Base-by-base conservation (phyloP, 129 eudicot genomes). In the Mikania micrantha region DNA sequence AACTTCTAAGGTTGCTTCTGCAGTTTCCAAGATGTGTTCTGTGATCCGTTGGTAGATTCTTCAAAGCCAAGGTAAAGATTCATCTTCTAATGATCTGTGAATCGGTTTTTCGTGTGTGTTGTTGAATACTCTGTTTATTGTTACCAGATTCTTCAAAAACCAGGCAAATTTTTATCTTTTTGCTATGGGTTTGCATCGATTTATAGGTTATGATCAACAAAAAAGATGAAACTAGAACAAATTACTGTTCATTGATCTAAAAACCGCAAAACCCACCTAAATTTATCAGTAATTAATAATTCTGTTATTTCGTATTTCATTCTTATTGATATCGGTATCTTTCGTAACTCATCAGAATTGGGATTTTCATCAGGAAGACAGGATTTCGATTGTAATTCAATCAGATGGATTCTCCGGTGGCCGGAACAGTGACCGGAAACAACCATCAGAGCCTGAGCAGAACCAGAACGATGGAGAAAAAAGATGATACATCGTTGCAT, bases 401-500 rank as follows among this genome's bases (percentile, higher is more conserved):
- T 52, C 61, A 17, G 66, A 83, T 86, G 93, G 84, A 66, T 36
- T 68, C 64, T 45, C 56, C 61, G 16, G 69, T 24, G 40, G 65
- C 60, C 42, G 80, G 74, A 17, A 75, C 61, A 12, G 69, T 24
- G 40, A 60, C 60, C 42, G 80, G 74, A 17, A 75, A 75, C 42
- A 38, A 22, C 40, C 74, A 69, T 66, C 80, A 52, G 74, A 80
- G 80, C 66, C 64, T 82, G 24, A 48, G 60, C 34, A 74, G 80
- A 73, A 78, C 29, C 29, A 74, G 76, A 71, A 80, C 81, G 17
- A 81, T 75, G 84, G 82, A 74, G 29, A 87, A 82, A 72, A 74
- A 80, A 50, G 95, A 81, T 29, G 88, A 84, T 31, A 73, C 95
- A 17, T 70, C 65, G 4, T 59, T 87, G 72, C 95, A 87, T 80